Evolutionary conservation across 345 rosid genomes (phyloP).

Genomic region (Nephelium lappaceum): DNA sequence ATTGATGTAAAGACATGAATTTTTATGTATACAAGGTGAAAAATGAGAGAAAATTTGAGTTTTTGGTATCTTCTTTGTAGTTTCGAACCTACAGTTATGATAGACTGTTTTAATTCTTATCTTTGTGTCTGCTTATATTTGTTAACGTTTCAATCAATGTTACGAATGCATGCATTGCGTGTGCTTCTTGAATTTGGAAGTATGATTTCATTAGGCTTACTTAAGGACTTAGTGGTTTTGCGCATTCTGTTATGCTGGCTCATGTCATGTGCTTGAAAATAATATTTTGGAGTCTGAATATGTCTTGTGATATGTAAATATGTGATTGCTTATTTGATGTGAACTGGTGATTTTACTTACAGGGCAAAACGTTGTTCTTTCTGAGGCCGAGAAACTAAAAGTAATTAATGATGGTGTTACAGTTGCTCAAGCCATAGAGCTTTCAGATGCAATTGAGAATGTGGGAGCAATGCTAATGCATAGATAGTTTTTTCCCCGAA

Average conservation of each 20-base stretch:
- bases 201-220: not conserved
- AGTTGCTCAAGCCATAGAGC: slow-evolving; percentile 70
- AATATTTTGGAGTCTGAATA: too few relatives aligned
- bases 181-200: not conserved
- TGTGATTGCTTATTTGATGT: slow-evolving; percentile 13
- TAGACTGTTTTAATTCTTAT: not conserved
- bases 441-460: slow-evolving; percentile 75
- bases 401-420: slow-evolving; percentile 90
- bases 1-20: not conserved
- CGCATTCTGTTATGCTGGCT: not conserved
- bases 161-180: not conserved
- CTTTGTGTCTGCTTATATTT: not conserved
- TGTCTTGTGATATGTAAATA: too few relatives aligned
- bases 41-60: not conserved
- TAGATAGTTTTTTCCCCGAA: slow-evolving; percentile 27
- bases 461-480: slow-evolving; percentile 76
- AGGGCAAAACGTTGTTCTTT: slow-evolving; percentile 83
- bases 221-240: not conserved
- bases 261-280: too few relatives aligned
- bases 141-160: not conserved
- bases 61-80: not conserved
- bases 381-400: slow-evolving; percentile 57
- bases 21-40: not conserved
- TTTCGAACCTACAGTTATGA: not conserved
- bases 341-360: slow-evolving; percentile 32